A percentile compares a stretch with the other conserved stretches of the same genome.
phyloP scores from a whole-genome alignment of 1,284 basidiomycete species.

The Stereum hirsutum region DNA sequence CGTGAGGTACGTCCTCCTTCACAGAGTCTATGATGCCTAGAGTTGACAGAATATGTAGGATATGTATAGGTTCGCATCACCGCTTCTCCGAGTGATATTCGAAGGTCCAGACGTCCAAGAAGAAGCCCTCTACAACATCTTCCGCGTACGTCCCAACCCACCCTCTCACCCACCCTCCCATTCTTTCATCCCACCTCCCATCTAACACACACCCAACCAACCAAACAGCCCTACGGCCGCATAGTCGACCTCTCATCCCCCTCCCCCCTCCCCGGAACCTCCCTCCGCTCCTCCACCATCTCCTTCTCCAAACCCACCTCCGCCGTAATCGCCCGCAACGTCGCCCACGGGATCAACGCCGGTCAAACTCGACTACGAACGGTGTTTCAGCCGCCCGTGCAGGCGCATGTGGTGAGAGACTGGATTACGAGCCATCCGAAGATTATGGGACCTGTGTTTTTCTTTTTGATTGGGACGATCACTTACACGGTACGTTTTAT shows the following conservation, averaged over 20 bases:
- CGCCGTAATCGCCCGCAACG: slow-evolving; percentile 80
- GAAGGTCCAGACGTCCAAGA: slow-evolving; percentile 82
- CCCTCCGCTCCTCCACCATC: slow-evolving; percentile 56
- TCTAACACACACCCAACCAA: no score
- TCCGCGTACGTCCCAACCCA: slow-evolving; percentile 42
- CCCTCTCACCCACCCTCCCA: no score
- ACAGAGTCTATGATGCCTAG: background rate
- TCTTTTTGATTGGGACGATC: slow-evolving; percentile 83
- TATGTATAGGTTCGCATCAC: slow-evolving; percentile 73
- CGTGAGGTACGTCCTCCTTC: slow-evolving; percentile 50
- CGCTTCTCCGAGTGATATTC: slow-evolving; percentile 69
- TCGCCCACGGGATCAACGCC: slow-evolving; percentile 65
- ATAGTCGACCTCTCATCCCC: slow-evolving; percentile 65
- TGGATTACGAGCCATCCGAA: slow-evolving; percentile 85
- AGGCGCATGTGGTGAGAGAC: slow-evolving; percentile 69
- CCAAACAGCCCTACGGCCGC: slow-evolving; percentile 83
- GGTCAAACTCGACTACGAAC: slow-evolving; percentile 52
- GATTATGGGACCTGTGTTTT: slow-evolving; percentile 77
- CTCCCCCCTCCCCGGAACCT: slow-evolving; percentile 56
- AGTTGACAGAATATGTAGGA: slow-evolving; percentile 50
- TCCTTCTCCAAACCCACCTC: slow-evolving; percentile 56
- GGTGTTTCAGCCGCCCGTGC: slow-evolving; percentile 68
- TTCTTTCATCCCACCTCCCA: no score
- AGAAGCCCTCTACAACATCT: slow-evolving; percentile 62
- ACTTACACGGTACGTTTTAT: slow-evolving; percentile 71